phyloP scores from a whole-genome alignment of 352 stramenopile genomes.

The Globisporangium takayamanum region DNA sequence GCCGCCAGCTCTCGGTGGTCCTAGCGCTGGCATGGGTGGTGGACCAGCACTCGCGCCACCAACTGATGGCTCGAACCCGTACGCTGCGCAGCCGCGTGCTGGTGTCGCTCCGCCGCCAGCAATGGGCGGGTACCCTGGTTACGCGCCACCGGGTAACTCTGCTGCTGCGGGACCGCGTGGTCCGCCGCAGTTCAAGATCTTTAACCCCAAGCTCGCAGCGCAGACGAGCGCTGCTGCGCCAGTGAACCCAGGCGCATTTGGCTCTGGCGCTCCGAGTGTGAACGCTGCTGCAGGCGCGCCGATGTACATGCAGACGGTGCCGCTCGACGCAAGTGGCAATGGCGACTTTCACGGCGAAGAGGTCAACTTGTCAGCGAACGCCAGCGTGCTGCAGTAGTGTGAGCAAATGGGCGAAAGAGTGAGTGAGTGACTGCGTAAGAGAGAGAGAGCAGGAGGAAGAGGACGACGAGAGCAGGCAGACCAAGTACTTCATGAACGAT shows the following conservation, averaged over 20 bases:
- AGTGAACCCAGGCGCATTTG: constrained; percentile 18
- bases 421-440: background rate
- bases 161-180: constrained; percentile 12
- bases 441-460: too few species aligned
- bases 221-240: constrained; percentile 16
- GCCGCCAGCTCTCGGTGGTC: constrained; percentile 30
- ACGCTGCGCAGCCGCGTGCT: constrained; percentile 30
- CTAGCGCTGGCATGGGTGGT: constrained; percentile 3
- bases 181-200: constrained; percentile 84
- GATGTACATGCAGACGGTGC: constrained; percentile 17
- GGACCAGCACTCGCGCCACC: constrained; percentile 10
- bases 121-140: constrained; percentile 25
- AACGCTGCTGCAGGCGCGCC: constrained; percentile 4
- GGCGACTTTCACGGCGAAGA: constrained; percentile 35
- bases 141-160: constrained; percentile 7
- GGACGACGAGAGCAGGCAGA: too few species aligned
- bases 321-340: constrained; percentile 22
- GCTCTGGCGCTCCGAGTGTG: constrained; percentile 12
- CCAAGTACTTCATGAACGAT: too few species aligned
- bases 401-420: background rate
- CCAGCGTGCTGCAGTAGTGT: constrained; percentile 65
- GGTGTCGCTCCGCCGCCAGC: constrained; percentile 13
- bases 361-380: constrained; percentile 67
- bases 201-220: constrained; percentile 65
- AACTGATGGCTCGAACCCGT: constrained; percentile 45